A percentile compares a stretch with the other conserved stretches of the same genome.
phyloP scores from a whole-genome alignment of 768 basidiomycete species.

The Hortiboletus campestris region DNA sequence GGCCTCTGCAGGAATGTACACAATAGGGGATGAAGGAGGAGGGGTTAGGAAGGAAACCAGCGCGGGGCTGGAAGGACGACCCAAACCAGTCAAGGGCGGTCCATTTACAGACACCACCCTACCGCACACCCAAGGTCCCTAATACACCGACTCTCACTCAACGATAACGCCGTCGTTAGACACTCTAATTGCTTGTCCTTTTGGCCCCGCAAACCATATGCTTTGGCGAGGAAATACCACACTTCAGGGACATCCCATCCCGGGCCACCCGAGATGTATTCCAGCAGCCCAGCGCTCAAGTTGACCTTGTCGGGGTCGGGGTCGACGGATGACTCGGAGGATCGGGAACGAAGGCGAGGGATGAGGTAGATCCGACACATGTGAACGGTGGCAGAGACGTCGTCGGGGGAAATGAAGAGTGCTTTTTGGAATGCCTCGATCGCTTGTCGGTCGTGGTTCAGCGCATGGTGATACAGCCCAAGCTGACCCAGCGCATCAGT shows the following conservation, averaged over 20 bases:
- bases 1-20: neutral
- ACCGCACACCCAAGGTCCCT: slow-evolving; percentile 61
- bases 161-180: slow-evolving; percentile 61
- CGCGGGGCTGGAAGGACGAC: neutral
- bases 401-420: slow-evolving; percentile 78
- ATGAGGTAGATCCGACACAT: slow-evolving; percentile 73
- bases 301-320: slow-evolving; percentile 55
- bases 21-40: neutral
- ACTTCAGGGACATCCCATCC: slow-evolving; percentile 95
- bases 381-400: slow-evolving; percentile 75
- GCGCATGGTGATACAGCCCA: slow-evolving; percentile 67
- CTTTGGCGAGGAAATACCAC: slow-evolving; percentile 89
- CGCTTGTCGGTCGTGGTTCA: slow-evolving; percentile 59
- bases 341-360: slow-evolving; percentile 18
- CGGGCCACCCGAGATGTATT: slow-evolving; percentile 68
- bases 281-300: slow-evolving; percentile 78
- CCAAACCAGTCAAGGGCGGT: neutral
- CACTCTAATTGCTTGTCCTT: slow-evolving; percentile 74
- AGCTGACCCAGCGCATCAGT: slow-evolving; percentile 44
- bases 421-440: slow-evolving; percentile 82
- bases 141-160: slow-evolving; percentile 62
- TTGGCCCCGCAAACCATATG: slow-evolving; percentile 71
- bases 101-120: slow-evolving; percentile 59
- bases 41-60: neutral
- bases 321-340: slow-evolving; percentile 16